Percentiles rank a stretch among this genome's conserved stretches.
Conservation (phyloP, 148 eudicot genomes). For the Persicaria maculosa region DNA sequence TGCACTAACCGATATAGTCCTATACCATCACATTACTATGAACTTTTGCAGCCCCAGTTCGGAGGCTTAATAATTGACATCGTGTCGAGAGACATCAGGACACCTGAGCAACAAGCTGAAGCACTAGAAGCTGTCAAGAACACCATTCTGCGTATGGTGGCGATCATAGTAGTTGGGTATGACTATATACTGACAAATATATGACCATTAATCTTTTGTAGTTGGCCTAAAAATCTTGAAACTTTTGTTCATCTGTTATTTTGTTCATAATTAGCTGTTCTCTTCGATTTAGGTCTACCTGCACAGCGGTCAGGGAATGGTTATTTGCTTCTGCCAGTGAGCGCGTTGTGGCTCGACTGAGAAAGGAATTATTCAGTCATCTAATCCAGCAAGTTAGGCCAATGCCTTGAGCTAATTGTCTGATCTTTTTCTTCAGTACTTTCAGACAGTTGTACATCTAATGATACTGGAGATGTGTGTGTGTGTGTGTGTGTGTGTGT, state of each 20-base stretch:
- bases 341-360: slow-evolving; percentile 80
- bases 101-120: slow-evolving; percentile 54
- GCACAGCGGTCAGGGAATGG: slow-evolving; percentile 79
- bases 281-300: slow-evolving; percentile 45
- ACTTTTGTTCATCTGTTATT: not conserved
- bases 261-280: not conserved
- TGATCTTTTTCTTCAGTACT: not conserved
- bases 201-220: not conserved
- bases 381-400: slow-evolving; percentile 58
- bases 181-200: not conserved
- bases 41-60: slow-evolving; percentile 57
- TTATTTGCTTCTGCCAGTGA: slow-evolving; percentile 84
- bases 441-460: not conserved
- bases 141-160: slow-evolving; percentile 59
- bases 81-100: slow-evolving; percentile 63
- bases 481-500: not conserved
- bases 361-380: slow-evolving; percentile 73
- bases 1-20: not conserved
- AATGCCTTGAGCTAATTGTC: not conserved
- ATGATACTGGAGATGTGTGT: not conserved
- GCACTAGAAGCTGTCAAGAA: slow-evolving; percentile 55
- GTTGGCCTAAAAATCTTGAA: not conserved
- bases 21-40: not conserved
- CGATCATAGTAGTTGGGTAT: slow-evolving; percentile 39
- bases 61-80: slow-evolving; percentile 88